Base-by-base conservation (phyloP, 2,329 filamentous ascomycete species). In the Colletotrichum sp. region DNA sequence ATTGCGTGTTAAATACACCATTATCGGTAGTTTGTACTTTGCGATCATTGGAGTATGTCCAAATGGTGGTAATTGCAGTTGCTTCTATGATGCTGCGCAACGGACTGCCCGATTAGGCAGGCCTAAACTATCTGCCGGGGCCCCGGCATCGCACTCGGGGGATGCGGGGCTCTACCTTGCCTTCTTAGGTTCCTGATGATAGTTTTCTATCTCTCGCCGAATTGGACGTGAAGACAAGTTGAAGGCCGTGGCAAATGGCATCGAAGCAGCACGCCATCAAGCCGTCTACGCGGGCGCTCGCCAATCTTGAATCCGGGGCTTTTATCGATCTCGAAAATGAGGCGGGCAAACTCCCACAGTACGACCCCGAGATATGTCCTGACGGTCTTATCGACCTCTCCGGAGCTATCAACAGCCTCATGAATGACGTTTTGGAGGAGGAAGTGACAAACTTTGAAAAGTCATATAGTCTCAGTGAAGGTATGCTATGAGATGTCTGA, bases 351-450 rank as follows among this genome's bases (percentile, higher is more conserved):
- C 39, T 67, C n/a, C 64, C 55, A 10, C 55, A 55, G 21, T 72
- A 72, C 26, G 63, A 68, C 26, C 39, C 64, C 7, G n/a, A 24
- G 12, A 57, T 24, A n/a, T 34, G 43, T 9, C 69, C 74, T 4
- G 57, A 69, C 16, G 70, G 74, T 6, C 70, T 76, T 13, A 73
- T 69, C 28, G 48, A 73, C 21, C 59, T 76, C 7, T 73, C 74
- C 7, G 64, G 59, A 10, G 72, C 73, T 9, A 43, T 63, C 60
- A 68, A 71, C 43, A 43, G 60, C 16, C 67, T 76, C 18, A 59
- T 71, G 61, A 36, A 48, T 21, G 71, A 67, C 30, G 34, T 57
- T 16, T 10, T 73, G 6, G 28, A 24, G 4, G 57, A 64, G 26
- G 57, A 70, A 28, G 48, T 34, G 57, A 7, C 36, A 13, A 18